phyloP scores from a whole-genome alignment of 257 asterid genomes.

The Solanum chilense region DNA sequence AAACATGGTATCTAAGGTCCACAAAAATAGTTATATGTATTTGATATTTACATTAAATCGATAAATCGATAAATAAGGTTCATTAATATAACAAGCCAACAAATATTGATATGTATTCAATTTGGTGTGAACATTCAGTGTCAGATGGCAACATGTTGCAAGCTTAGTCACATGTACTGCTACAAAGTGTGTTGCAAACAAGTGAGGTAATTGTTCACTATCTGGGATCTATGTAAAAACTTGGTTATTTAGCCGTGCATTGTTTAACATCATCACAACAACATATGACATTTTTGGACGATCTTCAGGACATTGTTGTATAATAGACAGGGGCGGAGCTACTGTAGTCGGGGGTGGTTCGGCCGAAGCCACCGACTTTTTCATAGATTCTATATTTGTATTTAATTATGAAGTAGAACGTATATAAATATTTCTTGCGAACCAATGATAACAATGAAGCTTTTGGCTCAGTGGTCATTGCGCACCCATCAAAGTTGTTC shows the following conservation, averaged over 20 bases:
- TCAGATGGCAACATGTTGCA: not conserved
- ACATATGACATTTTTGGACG: constrained; percentile 27
- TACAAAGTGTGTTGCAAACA: not conserved
- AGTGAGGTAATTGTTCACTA: not conserved
- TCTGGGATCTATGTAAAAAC: constrained; percentile 1
- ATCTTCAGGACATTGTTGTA: constrained; percentile 15
- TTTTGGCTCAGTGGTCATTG: too few relatives aligned
- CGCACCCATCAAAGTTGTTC: too few relatives aligned
- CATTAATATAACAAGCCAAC: not conserved
- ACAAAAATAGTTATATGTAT: not conserved
- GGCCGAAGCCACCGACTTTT: too few relatives aligned
- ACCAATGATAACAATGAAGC: too few relatives aligned
- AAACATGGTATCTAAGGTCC: not conserved
- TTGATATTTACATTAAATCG: too few relatives aligned
- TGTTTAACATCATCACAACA: constrained; percentile 26
- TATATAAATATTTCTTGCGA: too few relatives aligned
- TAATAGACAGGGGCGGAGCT: not conserved
- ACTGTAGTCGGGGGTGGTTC: too few relatives aligned
- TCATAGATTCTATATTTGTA: too few relatives aligned
- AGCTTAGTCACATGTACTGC: not conserved
- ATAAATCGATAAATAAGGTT: too few relatives aligned
- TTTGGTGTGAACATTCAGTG: not conserved
- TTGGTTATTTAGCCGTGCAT: constrained; percentile 17
- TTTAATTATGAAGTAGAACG: too few relatives aligned
- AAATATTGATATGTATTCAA: not conserved